Evolutionary conservation across 306 rosid species (phyloP).

Genomic region (Citrullus amarus): DNA sequence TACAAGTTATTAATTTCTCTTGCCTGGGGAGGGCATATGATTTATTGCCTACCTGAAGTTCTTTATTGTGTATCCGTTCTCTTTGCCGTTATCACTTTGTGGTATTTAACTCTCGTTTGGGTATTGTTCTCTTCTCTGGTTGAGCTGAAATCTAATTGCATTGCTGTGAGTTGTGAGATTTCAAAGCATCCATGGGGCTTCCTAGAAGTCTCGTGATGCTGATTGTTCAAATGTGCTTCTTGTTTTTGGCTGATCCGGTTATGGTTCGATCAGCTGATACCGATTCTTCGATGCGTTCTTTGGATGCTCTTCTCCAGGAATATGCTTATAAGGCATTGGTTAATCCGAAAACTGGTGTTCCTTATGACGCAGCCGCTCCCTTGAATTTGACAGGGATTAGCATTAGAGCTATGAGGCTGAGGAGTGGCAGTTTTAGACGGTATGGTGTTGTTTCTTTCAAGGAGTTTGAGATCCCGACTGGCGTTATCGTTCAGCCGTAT

Average conservation of each 20-base stretch:
- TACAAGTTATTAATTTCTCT: neutral
- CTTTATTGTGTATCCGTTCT: slow-evolving; percentile 7
- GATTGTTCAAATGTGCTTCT: neutral
- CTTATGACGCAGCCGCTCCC: slow-evolving; percentile 35
- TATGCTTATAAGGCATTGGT: slow-evolving; percentile 38
- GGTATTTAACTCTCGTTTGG: neutral
- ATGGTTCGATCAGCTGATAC: neutral
- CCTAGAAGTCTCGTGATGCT: slow-evolving; percentile 15
- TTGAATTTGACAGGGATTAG: slow-evolving; percentile 39
- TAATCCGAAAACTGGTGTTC: slow-evolving; percentile 46
- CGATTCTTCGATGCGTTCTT: slow-evolving; percentile 12
- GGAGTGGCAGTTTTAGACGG: slow-evolving; percentile 82
- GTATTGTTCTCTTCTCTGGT: neutral
- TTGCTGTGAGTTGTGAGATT: slow-evolving; percentile 1
- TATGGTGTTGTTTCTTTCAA: slow-evolving; percentile 41
- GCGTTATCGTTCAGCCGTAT: slow-evolving; percentile 45
- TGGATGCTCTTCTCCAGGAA: slow-evolving; percentile 43
- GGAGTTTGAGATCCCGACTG: slow-evolving; percentile 49
- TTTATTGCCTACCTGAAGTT: slow-evolving; percentile 1
- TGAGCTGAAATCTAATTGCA: slow-evolving; percentile 1
- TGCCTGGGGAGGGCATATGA: neutral
- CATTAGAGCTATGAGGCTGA: slow-evolving; percentile 46
- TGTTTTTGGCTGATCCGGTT: neutral
- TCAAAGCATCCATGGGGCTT: slow-evolving; percentile 15
- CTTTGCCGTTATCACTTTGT: neutral